These are phyloP conservation scores for Catunica adiposa DNA, from an alignment of 2,329 filamentous ascomycete species.

Conservation along the genomic window DNA sequence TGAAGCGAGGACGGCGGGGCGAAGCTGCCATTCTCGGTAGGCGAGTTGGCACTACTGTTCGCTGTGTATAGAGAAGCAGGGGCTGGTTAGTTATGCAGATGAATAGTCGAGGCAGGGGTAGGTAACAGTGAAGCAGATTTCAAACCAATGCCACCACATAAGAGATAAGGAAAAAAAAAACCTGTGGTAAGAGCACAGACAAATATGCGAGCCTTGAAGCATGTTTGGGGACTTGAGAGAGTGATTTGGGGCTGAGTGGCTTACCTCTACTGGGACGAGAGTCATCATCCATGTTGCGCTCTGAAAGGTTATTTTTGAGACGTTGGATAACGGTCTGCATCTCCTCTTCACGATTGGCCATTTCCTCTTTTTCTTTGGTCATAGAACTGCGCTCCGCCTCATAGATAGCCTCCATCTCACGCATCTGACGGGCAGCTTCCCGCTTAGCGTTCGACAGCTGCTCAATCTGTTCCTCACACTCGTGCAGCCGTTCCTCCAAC, in stretches of 20 bases:
- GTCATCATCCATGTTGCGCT: constrained; percentile 42
- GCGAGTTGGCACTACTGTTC: constrained; percentile 34
- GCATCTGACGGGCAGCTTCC: constrained; percentile 64
- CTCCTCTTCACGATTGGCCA: constrained; percentile 69
- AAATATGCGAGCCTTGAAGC: background rate
- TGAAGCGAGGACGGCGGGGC: constrained; percentile 72
- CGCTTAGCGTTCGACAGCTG: constrained; percentile 68
- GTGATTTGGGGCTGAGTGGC: background rate
- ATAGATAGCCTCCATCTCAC: constrained; percentile 85
- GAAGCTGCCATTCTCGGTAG: constrained; percentile 59
- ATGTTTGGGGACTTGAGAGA: background rate
- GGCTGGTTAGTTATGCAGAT: background rate
- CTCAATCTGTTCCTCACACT: constrained; percentile 71
- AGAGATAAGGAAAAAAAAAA: constrained; percentile 2
- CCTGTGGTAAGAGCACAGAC: background rate
- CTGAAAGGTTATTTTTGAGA: constrained; percentile 74
- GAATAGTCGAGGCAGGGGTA: background rate
- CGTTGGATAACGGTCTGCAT: constrained; percentile 81
- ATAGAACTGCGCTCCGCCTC: constrained; percentile 77
- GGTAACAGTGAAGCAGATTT: background rate
- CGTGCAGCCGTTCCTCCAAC: constrained; percentile 75
- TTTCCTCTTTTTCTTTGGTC: constrained; percentile 83
- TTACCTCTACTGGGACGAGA: constrained; percentile 14
- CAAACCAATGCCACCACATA: background rate
- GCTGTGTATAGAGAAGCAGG: constrained; percentile 20